Percentiles rank a stretch among this genome's conserved stretches.
These are phyloP conservation scores for Ganoderma sp. DNA, from an alignment of 1,284 basidiomycete species.

Conservation along the genomic window DNA sequence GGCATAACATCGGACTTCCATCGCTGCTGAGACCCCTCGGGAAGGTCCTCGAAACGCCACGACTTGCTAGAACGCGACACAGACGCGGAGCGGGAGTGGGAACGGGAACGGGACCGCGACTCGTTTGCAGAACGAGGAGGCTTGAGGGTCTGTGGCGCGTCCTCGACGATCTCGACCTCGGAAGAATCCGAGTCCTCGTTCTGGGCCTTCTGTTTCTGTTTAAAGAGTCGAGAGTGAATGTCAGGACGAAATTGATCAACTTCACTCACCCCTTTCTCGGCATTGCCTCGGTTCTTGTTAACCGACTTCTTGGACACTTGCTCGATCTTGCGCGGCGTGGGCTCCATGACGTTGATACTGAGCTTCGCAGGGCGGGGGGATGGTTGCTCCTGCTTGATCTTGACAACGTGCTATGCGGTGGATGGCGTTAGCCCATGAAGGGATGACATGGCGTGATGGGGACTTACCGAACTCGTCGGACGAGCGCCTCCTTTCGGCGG, in stretches of 20 bases:
- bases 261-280: neutral
- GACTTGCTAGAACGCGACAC: neutral
- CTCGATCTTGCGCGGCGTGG: neutral
- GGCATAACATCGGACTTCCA: neutral
- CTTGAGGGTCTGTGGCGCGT: neutral
- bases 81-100: neutral
- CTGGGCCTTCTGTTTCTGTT: too few species aligned
- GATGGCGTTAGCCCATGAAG: neutral
- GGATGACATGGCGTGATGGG: neutral
- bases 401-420: neutral
- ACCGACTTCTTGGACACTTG: neutral
- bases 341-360: neutral
- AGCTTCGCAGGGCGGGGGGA: neutral
- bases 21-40: neutral
- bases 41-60: neutral
- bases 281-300: neutral
- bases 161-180: neutral
- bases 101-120: neutral
- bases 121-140: neutral
- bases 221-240: too few species aligned
- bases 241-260: too few species aligned
- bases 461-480: neutral
- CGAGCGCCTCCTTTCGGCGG: neutral
- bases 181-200: too few species aligned
- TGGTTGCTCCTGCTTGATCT: neutral